A percentile compares a stretch with the other conserved stretches of the same genome.
phyloP scores from a whole-genome alignment of 2,329 filamentous ascomycete species.

The Diaporthe eres region DNA sequence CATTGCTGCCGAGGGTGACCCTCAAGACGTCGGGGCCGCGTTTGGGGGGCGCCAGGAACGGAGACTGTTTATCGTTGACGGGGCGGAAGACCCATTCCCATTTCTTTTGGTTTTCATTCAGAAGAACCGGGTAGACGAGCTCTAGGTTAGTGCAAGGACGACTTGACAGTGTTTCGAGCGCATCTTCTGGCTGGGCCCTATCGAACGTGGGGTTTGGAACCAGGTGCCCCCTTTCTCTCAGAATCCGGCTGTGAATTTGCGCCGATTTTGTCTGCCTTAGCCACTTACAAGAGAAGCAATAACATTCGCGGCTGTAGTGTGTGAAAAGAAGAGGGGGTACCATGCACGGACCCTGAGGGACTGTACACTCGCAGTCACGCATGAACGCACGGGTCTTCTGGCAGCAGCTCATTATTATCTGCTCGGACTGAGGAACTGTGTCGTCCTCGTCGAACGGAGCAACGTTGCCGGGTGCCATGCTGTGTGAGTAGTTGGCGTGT shows the following conservation, averaged over 20 bases:
- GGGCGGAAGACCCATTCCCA: not conserved
- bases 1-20: not conserved
- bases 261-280: not conserved
- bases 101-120: not conserved
- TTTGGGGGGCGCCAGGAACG: not conserved
- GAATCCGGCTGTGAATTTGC: not conserved
- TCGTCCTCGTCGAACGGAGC: not conserved
- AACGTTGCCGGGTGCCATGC: not conserved
- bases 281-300: slow-evolving; percentile 5
- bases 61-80: not conserved
- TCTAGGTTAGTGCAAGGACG: not conserved
- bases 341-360: not conserved
- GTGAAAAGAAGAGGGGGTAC: not conserved
- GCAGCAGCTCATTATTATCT: not conserved
- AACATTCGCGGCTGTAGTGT: not conserved
- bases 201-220: not conserved
- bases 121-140: not conserved
- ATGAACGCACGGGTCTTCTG: not conserved
- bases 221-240: not conserved
- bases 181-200: not conserved
- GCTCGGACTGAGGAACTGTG: not conserved
- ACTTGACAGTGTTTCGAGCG: too few relatives aligned
- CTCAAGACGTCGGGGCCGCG: too few relatives aligned
- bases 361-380: not conserved
- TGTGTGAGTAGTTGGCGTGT: not conserved